Percentiles rank a stretch among this genome's conserved stretches.
These are phyloP conservation scores for Parascedosporium putredinis DNA, from an alignment of 2,329 filamentous ascomycete species.

Conservation along the genomic window DNA sequence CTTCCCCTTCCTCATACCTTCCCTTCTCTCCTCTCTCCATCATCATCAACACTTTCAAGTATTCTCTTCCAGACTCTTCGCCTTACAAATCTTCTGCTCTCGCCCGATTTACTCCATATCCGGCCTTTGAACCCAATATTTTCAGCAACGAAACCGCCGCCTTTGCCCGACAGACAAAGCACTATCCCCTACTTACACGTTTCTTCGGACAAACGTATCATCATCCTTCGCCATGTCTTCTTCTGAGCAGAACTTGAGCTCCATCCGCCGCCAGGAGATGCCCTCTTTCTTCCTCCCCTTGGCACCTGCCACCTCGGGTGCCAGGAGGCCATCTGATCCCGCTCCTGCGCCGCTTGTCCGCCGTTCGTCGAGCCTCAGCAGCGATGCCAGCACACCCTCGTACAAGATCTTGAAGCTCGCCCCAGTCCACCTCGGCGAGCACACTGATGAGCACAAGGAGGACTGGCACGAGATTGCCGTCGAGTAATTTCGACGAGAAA, in stretches of 20 bases:
- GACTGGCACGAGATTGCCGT: slow-evolving; percentile 43
- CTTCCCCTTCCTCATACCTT: not conserved
- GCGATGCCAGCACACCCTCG: slow-evolving; percentile 25
- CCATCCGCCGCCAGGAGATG: slow-evolving; percentile 21
- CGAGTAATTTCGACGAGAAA: slow-evolving; percentile 19
- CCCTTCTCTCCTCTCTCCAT: slow-evolving; percentile 1
- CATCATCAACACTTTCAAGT: not conserved
- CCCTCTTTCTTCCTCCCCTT: slow-evolving; percentile 39
- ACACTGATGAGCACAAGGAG: slow-evolving; percentile 43
- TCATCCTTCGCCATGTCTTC: slow-evolving; percentile 4
- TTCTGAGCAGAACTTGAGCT: not conserved
- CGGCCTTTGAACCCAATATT: too few species aligned
- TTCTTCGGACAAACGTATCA: not conserved
- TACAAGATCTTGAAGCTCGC: slow-evolving; percentile 52
- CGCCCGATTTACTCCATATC: too few species aligned
- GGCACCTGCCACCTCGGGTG: slow-evolving; percentile 48
- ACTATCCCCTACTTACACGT: not conserved
- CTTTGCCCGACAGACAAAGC: too few species aligned
- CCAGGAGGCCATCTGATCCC: slow-evolving; percentile 24
- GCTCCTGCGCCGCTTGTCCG: slow-evolving; percentile 21
- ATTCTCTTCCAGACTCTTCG: not conserved
- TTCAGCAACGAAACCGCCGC: too few species aligned
- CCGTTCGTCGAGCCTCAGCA: slow-evolving; percentile 46
- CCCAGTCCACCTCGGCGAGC: slow-evolving; percentile 54
- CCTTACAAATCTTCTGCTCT: too few species aligned